phyloP scores from a whole-genome alignment of 2,329 filamentous ascomycete species.

The Ploettnerulaceae sp. region DNA sequence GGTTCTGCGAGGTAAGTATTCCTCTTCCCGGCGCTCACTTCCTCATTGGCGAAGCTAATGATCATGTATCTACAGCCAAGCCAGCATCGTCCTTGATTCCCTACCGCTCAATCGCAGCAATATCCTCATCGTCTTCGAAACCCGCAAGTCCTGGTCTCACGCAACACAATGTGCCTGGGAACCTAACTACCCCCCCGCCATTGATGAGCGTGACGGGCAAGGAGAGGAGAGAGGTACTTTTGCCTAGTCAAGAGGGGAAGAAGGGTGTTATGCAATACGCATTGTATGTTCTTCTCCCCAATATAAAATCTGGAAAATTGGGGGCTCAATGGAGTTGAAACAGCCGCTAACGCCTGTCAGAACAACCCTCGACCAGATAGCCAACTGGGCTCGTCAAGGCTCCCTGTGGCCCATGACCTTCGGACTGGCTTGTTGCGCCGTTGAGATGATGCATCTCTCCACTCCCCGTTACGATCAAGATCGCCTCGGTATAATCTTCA shows the following conservation, averaged over 20 bases:
- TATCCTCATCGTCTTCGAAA: slow-evolving; percentile 62
- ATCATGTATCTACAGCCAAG: slow-evolving; percentile 51
- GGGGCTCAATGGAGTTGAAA: not conserved
- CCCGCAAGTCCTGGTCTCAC: slow-evolving; percentile 51
- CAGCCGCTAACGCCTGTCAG: slow-evolving; percentile 38
- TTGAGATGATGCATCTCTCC: slow-evolving; percentile 91
- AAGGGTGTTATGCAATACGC: slow-evolving; percentile 82
- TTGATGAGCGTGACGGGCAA: slow-evolving; percentile 43
- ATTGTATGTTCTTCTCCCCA: slow-evolving; percentile 56
- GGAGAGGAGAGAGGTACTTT: slow-evolving; percentile 64
- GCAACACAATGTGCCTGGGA: slow-evolving; percentile 50
- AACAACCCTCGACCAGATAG: slow-evolving; percentile 70
- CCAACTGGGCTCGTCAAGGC: slow-evolving; percentile 80
- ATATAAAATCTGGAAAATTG: not conserved
- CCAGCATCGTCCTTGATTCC: slow-evolving; percentile 59
- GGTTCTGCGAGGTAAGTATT: slow-evolving; percentile 39
- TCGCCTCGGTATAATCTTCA: slow-evolving; percentile 84
- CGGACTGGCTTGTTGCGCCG: slow-evolving; percentile 79
- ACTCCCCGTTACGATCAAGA: slow-evolving; percentile 88
- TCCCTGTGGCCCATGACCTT: slow-evolving; percentile 89
- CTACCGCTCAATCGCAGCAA: slow-evolving; percentile 57
- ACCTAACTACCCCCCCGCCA: slow-evolving; percentile 46
- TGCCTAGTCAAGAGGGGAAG: slow-evolving; percentile 73
- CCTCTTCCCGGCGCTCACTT: slow-evolving; percentile 2
- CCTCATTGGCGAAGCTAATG: slow-evolving; percentile 32